These are phyloP conservation scores for Pythium aquatile DNA, from an alignment of 352 stramenopile species.

Conservation along the genomic window DNA sequence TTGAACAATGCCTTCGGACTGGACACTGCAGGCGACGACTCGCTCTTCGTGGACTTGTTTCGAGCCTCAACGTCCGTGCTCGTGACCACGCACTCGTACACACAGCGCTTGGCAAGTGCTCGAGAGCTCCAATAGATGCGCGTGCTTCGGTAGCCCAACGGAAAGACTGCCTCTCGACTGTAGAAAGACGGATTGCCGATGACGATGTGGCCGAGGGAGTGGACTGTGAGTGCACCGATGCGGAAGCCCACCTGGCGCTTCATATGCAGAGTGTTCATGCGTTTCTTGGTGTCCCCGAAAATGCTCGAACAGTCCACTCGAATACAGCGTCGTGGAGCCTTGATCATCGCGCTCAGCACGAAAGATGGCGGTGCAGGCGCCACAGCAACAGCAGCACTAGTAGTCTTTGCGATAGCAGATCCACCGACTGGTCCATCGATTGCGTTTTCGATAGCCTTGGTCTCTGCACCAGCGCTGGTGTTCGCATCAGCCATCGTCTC, in stretches of 20 bases:
- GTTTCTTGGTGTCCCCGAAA: slow-evolving; percentile 58
- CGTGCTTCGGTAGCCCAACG: slow-evolving; percentile 87
- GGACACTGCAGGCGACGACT: neutral
- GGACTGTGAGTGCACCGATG: slow-evolving; percentile 73
- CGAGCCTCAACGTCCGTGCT: slow-evolving; percentile 71
- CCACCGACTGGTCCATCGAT: neutral
- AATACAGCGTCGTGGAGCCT: slow-evolving; percentile 23
- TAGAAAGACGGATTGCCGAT: slow-evolving; percentile 86
- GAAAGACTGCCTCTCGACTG: slow-evolving; percentile 82
- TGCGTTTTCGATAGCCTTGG: neutral
- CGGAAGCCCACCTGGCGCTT: slow-evolving; percentile 64
- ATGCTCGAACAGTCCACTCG: slow-evolving; percentile 27
- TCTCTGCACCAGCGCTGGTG: neutral
- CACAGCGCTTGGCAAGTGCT: slow-evolving; percentile 52
- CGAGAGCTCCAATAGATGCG: slow-evolving; percentile 92
- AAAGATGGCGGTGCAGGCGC: slow-evolving; percentile 2
- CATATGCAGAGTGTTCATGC: slow-evolving; percentile 44
- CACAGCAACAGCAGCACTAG: neutral
- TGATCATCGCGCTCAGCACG: slow-evolving; percentile 16
- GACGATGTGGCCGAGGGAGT: slow-evolving; percentile 79
- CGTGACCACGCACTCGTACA: slow-evolving; percentile 92
- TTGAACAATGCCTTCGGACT: slow-evolving; percentile 60
- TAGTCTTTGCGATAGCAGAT: neutral
- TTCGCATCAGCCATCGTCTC: neutral
- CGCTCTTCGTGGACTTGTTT: slow-evolving; percentile 12